Evolutionary conservation across 805 yeast genomes (phyloP), one percentile per base, ranked within the genome.

Genomic region (Candida taoyuanica): DNA sequence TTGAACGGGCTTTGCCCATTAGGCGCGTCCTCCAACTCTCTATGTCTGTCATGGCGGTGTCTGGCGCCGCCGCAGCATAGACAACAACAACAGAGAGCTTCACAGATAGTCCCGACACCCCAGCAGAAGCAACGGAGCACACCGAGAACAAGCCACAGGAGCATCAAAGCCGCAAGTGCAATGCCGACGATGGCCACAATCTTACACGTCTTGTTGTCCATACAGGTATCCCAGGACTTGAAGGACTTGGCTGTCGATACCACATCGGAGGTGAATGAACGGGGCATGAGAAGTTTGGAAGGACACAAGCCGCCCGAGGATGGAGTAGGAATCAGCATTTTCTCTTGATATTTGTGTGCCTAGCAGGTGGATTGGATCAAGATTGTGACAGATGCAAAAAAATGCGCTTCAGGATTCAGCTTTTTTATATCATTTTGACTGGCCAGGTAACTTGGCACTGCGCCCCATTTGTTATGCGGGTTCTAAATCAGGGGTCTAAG

Each of bases 111-210:
- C 45, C 60, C 63, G 3, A 74, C 78, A 50, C 85, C 81, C 47
- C 76, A 75, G 52, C 75, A 71, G 24, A 71, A 44, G 49, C 85
- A 78, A 35, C 78, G 71, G 34, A 80, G 47, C 2, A 85, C 17
- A 0, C 76, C 71, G 12, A 73, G 64, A 2, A 81, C 15, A 4
- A 82, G 41, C 83, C 88, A 80, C 5, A 82, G 35, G 0, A 58
- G 62, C 0, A 82, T 42, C 3, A 85, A 48, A 0, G 56, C 66
- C 0, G 79, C 91, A 11, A 85, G 52, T 0, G 66, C 74, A 3
- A 84, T 80, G 3, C 84, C 81, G 12, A 83, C 85, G 31, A 85
- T 84, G 4, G 85, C 89, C 16, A 81, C 74, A 40, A 84, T 74
- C 54, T 85, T 85, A 60, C 95, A 85, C 33, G 78, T 68, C 31